Evolutionary conservation across 2,329 filamentous ascomycete species (phyloP).

Genomic region (Gnomoniopsis smithogilvyi): DNA sequence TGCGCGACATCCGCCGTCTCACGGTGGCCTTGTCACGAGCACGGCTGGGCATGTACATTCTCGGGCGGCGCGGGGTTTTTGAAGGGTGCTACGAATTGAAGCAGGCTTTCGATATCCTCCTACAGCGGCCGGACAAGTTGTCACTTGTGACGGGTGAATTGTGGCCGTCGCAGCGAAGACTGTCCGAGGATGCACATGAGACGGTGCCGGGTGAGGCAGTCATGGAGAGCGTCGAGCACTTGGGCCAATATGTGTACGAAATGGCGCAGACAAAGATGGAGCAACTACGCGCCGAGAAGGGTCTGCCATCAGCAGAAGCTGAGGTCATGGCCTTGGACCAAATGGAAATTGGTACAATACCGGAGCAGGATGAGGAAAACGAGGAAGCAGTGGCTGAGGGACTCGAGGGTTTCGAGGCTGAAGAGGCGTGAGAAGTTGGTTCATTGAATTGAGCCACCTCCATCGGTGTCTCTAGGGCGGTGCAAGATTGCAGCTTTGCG

Average conservation of each 20-base stretch:
- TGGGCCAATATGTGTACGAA: conserved; percentile 94
- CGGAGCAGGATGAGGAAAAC: conserved; percentile 24
- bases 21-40: conserved; percentile 94
- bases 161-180: conserved; percentile 64
- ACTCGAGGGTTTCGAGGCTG: conserved; percentile 28
- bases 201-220: conserved; percentile 56
- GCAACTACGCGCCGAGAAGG: conserved; percentile 43
- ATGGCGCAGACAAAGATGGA: conserved; percentile 71
- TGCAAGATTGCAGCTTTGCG: neutral
- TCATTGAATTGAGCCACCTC: neutral
- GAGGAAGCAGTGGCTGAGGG: conserved; percentile 24
- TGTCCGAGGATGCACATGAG: conserved; percentile 42
- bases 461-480: neutral
- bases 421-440: conserved; percentile 22
- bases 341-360: conserved; percentile 25
- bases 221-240: conserved; percentile 90
- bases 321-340: conserved; percentile 25
- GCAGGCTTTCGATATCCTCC: conserved; percentile 77
- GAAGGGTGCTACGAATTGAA: conserved; percentile 84
- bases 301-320: conserved; percentile 25
- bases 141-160: conserved; percentile 81
- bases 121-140: conserved; percentile 77
- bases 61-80: conserved; percentile 85
- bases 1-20: conserved; percentile 87
- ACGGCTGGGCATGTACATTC: conserved; percentile 84